Evolutionary conservation across 2,329 filamentous ascomycete species (phyloP).

Genomic region (Penicillium thymicola): DNA sequence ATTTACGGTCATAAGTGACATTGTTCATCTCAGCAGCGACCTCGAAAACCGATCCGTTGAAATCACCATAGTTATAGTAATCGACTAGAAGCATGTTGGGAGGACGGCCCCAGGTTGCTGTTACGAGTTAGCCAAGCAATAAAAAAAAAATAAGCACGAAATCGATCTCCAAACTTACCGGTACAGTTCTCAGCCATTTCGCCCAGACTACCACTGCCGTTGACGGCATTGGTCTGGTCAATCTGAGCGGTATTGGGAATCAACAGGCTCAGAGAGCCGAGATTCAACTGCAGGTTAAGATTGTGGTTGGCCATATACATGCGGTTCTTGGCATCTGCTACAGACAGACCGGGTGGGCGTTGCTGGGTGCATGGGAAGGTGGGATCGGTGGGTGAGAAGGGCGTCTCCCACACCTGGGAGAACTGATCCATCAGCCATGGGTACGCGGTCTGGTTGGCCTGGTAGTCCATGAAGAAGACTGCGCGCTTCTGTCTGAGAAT

Average conservation of each 20-base stretch:
- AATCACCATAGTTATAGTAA: slow-evolving; percentile 72
- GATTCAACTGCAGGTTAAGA: slow-evolving; percentile 71
- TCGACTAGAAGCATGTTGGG: slow-evolving; percentile 81
- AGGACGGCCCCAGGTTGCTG: slow-evolving; percentile 60
- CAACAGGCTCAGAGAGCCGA: slow-evolving; percentile 62
- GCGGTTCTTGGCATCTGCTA: slow-evolving; percentile 54
- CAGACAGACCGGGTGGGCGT: slow-evolving; percentile 65
- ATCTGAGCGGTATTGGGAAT: slow-evolving; percentile 69
- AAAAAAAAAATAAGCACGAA: not conserved
- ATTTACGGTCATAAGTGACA: slow-evolving; percentile 60
- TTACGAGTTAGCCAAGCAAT: slow-evolving; percentile 11
- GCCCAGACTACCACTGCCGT: slow-evolving; percentile 65
- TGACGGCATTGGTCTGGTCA: slow-evolving; percentile 68
- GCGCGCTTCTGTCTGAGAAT: slow-evolving; percentile 69
- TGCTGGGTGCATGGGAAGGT: slow-evolving; percentile 75
- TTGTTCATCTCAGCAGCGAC: slow-evolving; percentile 69
- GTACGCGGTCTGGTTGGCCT: slow-evolving; percentile 71
- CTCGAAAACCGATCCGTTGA: slow-evolving; percentile 72
- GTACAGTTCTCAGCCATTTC: slow-evolving; percentile 62
- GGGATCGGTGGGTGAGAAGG: slow-evolving; percentile 69
- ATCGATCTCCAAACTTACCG: slow-evolving; percentile 29
- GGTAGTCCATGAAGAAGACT: slow-evolving; percentile 80
- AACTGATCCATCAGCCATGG: slow-evolving; percentile 89
- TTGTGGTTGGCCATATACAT: slow-evolving; percentile 91
- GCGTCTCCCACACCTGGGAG: slow-evolving; percentile 84